Percentiles rank a stretch among this genome's conserved stretches.
These are phyloP conservation scores for Acanthamoeba sp. DNA, from an alignment of 208 protist genomes.

Conservation along the genomic window DNA sequence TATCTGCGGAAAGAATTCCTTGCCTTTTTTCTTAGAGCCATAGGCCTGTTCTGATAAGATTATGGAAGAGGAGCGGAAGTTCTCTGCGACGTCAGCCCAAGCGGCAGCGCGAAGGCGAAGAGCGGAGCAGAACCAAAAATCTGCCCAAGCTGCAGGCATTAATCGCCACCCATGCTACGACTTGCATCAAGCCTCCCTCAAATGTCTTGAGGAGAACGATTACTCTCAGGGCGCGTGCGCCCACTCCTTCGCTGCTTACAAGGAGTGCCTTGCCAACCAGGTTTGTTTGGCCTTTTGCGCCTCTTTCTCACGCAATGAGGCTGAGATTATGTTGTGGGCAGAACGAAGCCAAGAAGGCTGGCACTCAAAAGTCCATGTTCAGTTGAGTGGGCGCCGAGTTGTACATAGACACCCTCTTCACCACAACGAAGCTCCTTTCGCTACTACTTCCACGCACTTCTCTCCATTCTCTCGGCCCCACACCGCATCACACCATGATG, in stretches of 20 bases:
- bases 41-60: too few relatives aligned
- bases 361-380: background rate
- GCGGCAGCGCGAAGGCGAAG: too few relatives aligned
- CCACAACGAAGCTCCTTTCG: too few relatives aligned
- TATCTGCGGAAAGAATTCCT: too few relatives aligned
- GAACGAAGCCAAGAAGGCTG: conserved; percentile 19
- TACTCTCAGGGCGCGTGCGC: background rate
- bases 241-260: background rate
- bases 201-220: conserved; percentile 29
- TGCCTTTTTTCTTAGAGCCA: too few relatives aligned
- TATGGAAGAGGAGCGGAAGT: too few relatives aligned
- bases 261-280: conserved; percentile 2
- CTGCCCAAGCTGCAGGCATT: background rate
- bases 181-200: background rate
- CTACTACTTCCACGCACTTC: too few relatives aligned
- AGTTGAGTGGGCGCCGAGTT: background rate
- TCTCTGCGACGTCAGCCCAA: too few relatives aligned
- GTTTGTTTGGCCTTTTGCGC: background rate
- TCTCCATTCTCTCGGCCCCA: too few relatives aligned
- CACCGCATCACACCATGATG: too few relatives aligned
- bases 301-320: background rate
- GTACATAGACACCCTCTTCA: too few relatives aligned
- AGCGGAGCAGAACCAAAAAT: background rate
- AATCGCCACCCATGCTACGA: conserved; percentile 16
- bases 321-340: too few relatives aligned